Evolutionary conservation across 2,329 filamentous ascomycete species (phyloP), one percentile per base, ranked within the genome.

Genomic region (Curvularia sp.): DNA sequence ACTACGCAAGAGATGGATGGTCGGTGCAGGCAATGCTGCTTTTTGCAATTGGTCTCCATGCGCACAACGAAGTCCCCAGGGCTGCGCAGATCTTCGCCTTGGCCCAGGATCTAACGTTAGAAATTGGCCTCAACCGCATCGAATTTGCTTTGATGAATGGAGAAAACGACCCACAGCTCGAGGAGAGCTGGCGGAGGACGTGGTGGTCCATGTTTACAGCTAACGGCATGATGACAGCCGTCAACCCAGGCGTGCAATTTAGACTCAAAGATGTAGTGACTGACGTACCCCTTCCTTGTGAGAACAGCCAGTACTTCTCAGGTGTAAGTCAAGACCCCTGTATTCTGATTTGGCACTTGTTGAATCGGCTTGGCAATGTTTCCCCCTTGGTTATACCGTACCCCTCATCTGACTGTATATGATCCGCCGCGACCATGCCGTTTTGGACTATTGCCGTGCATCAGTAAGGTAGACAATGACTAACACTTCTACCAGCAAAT

Each of bases 141-240:
- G 82, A 85, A 0, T 96, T 88, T 73, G 88, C 92, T 0, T 77
- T 82, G 0, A 77, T 83, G 5, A 82, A 92, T 66, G 88, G 89
- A 15, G 81, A 83, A 28, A 86, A 86, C 5, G 86, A 89, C 58
- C 82, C 86, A 0, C 81, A 92, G 1, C 74, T 93, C 3, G 91
- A 94, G 72, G 93, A 97, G 76, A 91, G 89, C 73, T 89, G 92
- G 86, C 86, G 92, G 18, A 84, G 93, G 58, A 97, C 93, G 1
- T 97, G 93, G 93, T 97, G 93, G 93, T 92, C 86, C 67, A 70
- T 91, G 39, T 94, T 89, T 71, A 85, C 91, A n/a, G 85, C 92
- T 13, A 92, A 96, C 73, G 91, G 89, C 54, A 89, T 96, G 84
- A 84, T 96, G 65, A 91, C 92, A 5, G 91, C 91, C 3, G 88